A percentile compares a stretch with the other conserved stretches of the same genome.
Conservation (phyloP, 2,329 filamentous ascomycete species). For the Neonectria sp. region DNA sequence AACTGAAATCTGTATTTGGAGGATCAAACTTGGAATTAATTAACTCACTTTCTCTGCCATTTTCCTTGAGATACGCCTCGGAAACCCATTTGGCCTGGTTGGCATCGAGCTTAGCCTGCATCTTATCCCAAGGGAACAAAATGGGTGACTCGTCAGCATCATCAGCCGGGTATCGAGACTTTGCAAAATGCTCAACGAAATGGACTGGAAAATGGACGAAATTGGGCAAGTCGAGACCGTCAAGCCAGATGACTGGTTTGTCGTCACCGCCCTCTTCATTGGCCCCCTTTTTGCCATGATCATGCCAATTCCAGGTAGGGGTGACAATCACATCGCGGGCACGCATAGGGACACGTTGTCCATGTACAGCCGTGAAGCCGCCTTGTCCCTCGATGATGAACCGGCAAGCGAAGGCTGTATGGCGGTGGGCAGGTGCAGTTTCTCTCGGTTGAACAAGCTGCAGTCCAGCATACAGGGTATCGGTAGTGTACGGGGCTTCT, state of each 20-base stretch:
- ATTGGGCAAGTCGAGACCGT: constrained; percentile 67
- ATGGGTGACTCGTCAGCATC: constrained; percentile 60
- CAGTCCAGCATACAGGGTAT: constrained; percentile 70
- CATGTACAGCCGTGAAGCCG: constrained; percentile 71
- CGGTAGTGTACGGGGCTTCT: constrained; percentile 66
- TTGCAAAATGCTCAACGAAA: constrained; percentile 65
- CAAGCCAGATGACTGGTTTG: constrained; percentile 70
- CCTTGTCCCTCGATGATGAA: constrained; percentile 69
- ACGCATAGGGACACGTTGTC: constrained; percentile 64
- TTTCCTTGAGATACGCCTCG: constrained; percentile 51
- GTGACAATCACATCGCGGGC: constrained; percentile 71
- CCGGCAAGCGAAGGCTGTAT: constrained; percentile 68
- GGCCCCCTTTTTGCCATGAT: constrained; percentile 69
- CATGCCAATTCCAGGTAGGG: constrained; percentile 72
- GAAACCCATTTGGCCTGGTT: constrained; percentile 46
- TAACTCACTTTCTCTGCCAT: constrained; percentile 50
- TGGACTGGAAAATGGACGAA: constrained; percentile 67
- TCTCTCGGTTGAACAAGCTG: constrained; percentile 71
- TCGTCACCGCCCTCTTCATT: constrained; percentile 47
- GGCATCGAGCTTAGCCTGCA: constrained; percentile 60
- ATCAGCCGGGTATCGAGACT: constrained; percentile 62
- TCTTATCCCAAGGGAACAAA: constrained; percentile 64
- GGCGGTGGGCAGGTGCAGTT: constrained; percentile 67
- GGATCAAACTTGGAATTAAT: background rate
- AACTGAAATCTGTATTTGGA: too few relatives aligned